Evolutionary conservation across 2,329 filamentous ascomycete genomes (phyloP), one percentile per base, ranked within the genome.

Genomic region (Phialophora verrucosa): DNA sequence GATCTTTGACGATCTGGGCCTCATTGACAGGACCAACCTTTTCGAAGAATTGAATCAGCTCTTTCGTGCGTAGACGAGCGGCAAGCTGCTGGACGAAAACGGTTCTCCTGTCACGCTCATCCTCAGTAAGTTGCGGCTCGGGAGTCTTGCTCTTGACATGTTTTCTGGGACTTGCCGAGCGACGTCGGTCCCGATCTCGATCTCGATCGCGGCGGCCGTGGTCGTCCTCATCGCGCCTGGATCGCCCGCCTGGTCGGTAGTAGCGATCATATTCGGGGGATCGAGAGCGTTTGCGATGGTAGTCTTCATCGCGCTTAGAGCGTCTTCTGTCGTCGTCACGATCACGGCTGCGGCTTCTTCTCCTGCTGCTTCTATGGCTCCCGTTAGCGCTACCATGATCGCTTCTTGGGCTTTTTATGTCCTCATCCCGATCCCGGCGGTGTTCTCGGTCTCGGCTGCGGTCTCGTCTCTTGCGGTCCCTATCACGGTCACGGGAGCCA

Each of bases 71-170:
- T 71, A 98, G 86, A 76, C 95, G 91, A 72, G 93, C 93, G 73
- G 95, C 95, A 76, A 99, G 90, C 81, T 99, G 95, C 83, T 99
- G 95, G 63, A 99, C 95, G 77, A 99, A 99, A 66, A 99, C 92
- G 65, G 96, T 99, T 75, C 95, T 91, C 74, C 92, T 90, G 82
- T 99, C 95, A 76, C 94, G 91, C 81, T 99, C 95, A 80, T 98
- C 95, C 78, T 97, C 93, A 74, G 91, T 97, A 67, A 91, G 87
- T 76, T 91, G 88, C 31, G 92, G 90, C 61, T 90, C 88, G 35
- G 80, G 80, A 31, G 83, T 83, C 71, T 82, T 84, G 72, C 75
- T 78, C 69, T 73, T 64, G 77, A 75, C 35, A 68, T 71, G 55
- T 74, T 79, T 75, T 71, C 77, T 78, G 65, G 78, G 74, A 71